Evolutionary conservation across 2,329 filamentous ascomycete genomes (phyloP).

Genomic region (Exophiala mesophila): DNA sequence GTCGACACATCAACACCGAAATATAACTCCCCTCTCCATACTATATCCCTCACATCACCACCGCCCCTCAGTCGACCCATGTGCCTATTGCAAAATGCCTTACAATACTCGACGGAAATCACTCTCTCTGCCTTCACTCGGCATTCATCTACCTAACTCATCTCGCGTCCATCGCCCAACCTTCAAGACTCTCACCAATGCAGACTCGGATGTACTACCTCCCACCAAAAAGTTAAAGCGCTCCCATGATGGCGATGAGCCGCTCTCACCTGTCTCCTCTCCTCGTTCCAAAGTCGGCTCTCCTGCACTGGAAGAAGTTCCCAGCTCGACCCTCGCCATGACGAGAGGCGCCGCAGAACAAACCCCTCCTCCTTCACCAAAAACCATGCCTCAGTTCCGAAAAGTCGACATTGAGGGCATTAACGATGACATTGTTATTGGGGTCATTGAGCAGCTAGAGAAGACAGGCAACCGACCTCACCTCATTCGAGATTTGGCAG

Average conservation of each 20-base stretch:
- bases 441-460: conserved; percentile 80
- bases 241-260: conserved; percentile 54
- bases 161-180: conserved; percentile 54
- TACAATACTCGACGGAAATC: conserved; percentile 98
- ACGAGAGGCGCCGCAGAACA: conserved; percentile 47
- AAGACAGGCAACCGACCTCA: conserved; percentile 88
- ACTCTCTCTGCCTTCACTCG: conserved; percentile 83
- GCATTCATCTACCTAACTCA: conserved; percentile 71
- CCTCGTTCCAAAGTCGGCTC: conserved; percentile 36
- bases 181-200: conserved; percentile 57
- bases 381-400: conserved; percentile 35
- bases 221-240: conserved; percentile 71
- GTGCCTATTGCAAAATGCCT: conserved; percentile 57
- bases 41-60: conserved; percentile 9
- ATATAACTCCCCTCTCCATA: conserved; percentile 18
- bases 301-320: conserved; percentile 32
- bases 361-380: conserved; percentile 75
- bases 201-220: conserved; percentile 50
- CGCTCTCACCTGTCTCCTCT: conserved; percentile 32
- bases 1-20: conserved; percentile 19
- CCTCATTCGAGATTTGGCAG: conserved; percentile 87
- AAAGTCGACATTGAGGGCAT: conserved; percentile 77
- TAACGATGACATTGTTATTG: conserved; percentile 92
- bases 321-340: conserved; percentile 32
- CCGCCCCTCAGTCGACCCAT: conserved; percentile 13